phyloP scores from a whole-genome alignment of 139 green algal species.

The Medakamo hakoo region DNA sequence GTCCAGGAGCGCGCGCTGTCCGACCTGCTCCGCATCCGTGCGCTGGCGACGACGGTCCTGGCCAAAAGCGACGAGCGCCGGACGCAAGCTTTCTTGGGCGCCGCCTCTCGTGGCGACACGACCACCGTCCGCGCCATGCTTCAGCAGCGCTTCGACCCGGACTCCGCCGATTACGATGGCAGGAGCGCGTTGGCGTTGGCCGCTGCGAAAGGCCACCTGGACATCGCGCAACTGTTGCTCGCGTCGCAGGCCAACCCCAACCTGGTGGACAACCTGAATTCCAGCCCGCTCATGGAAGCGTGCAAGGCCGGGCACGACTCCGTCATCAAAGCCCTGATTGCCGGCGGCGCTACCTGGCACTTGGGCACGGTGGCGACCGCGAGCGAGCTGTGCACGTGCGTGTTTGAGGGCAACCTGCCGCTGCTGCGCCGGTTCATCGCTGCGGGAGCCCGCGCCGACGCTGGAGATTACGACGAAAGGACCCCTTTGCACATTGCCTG shows the following conservation, averaged over 20 bases:
- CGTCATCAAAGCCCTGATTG: constrained; percentile 9
- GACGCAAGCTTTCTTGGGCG: constrained; percentile 25
- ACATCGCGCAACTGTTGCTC: constrained; percentile 15
- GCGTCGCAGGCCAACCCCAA: constrained; percentile 7
- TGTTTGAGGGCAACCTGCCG: constrained; percentile 18
- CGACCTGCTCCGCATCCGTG: constrained; percentile 25
- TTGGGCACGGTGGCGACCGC: constrained; percentile 3
- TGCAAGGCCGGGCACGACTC: constrained; percentile 22
- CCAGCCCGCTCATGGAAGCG: constrained; percentile 27
- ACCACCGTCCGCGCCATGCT: constrained; percentile 29
- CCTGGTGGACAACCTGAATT: constrained; percentile 18
- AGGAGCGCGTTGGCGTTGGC: constrained; percentile 42
- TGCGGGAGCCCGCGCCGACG: constrained; percentile 25
- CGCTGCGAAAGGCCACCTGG: background rate
- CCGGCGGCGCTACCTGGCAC: constrained; percentile 1
- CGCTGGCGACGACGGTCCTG: constrained; percentile 14
- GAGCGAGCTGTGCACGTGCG: constrained; percentile 14
- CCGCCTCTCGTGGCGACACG: constrained; percentile 14
- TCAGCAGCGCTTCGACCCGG: constrained; percentile 26
- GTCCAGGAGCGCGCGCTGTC: constrained; percentile 21
- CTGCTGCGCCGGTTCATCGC: constrained; percentile 26
- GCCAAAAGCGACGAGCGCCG: constrained; percentile 20
- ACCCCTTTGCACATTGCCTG: constrained; percentile 50
- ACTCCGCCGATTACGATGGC: constrained; percentile 30
- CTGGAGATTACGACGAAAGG: constrained; percentile 40